Evolutionary conservation across 805 yeast genomes (phyloP).

Genomic region (Schwanniomyces polymorphus): DNA sequence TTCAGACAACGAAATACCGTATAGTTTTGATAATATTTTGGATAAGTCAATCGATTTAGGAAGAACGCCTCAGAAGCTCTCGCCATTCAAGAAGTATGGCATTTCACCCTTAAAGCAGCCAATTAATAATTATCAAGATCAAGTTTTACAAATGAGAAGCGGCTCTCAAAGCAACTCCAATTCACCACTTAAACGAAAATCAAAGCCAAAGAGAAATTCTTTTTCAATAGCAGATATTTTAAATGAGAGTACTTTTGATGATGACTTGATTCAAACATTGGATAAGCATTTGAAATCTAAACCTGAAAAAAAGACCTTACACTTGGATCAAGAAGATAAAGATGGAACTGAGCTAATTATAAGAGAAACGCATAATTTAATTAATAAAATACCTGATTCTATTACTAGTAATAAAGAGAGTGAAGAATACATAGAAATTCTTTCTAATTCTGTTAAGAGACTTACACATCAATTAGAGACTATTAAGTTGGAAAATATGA

Average conservation of each 20-base stretch:
- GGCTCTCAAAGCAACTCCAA: not conserved
- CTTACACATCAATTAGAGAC: slow-evolving; percentile 16
- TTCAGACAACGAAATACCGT: slow-evolving; percentile 17
- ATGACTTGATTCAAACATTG: slow-evolving; percentile 2
- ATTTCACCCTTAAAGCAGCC: slow-evolving; percentile 15
- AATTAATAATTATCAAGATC: slow-evolving; percentile 16
- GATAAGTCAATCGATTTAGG: slow-evolving; percentile 4
- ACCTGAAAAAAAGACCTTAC: not conserved
- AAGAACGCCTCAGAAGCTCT: slow-evolving; percentile 1
- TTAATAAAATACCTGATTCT: slow-evolving; percentile 21
- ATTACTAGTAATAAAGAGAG: slow-evolving; percentile 19
- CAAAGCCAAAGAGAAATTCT: not conserved
- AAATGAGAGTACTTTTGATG: slow-evolving; percentile 4
- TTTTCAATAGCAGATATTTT: not conserved
- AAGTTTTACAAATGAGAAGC: slow-evolving; percentile 10
- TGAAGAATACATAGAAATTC: slow-evolving; percentile 24
- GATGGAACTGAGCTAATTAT: slow-evolving; percentile 20
- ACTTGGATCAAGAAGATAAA: slow-evolving; percentile 2
- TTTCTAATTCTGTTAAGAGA: slow-evolving; percentile 27
- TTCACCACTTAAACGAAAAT: slow-evolving; percentile 13
- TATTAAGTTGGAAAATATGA: slow-evolving; percentile 1
- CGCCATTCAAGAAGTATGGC: slow-evolving; percentile 5
- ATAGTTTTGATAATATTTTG: slow-evolving; percentile 7
- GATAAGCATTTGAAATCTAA: slow-evolving; percentile 1
- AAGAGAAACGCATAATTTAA: slow-evolving; percentile 27